These are phyloP conservation scores for Phytopythium vexans DNA, from an alignment of 352 stramenopile species.

Conservation along the genomic window DNA sequence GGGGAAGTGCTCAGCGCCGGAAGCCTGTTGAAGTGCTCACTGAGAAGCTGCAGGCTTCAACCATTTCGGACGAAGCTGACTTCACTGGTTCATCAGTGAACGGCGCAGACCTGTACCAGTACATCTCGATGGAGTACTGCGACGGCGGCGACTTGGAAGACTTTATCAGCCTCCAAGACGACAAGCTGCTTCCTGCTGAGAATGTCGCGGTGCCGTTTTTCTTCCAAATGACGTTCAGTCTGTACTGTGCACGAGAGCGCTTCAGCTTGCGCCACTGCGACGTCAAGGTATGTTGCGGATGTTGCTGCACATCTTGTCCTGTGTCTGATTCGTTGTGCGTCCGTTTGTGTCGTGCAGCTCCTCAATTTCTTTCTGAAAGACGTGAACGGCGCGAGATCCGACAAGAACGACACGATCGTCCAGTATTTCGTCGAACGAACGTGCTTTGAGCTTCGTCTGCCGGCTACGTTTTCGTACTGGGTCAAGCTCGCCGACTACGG, in stretches of 20 bases:
- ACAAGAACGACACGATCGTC: slow-evolving; percentile 36
- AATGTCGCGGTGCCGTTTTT: slow-evolving; percentile 83
- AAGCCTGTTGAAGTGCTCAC: slow-evolving; percentile 62
- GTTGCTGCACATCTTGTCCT: not conserved
- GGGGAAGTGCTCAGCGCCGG: slow-evolving; percentile 58
- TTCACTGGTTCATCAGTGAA: slow-evolving; percentile 8
- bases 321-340: slow-evolving; percentile 2
- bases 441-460: slow-evolving; percentile 57
- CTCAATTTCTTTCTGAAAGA: slow-evolving; percentile 98
- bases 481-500: slow-evolving; percentile 99
- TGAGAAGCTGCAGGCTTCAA: slow-evolving; percentile 16
- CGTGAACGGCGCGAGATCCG: slow-evolving; percentile 34
- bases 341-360: slow-evolving; percentile 43
- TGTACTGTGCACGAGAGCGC: slow-evolving; percentile 90
- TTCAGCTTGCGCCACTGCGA: slow-evolving; percentile 97
- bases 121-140: slow-evolving; percentile 99
- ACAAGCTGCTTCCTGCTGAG: slow-evolving; percentile 52
- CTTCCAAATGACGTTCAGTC: slow-evolving; percentile 97
- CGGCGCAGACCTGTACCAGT: slow-evolving; percentile 79
- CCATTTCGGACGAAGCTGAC: slow-evolving; percentile 7
- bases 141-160: slow-evolving; percentile 95
- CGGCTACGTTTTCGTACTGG: slow-evolving; percentile 68
- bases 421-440: slow-evolving; percentile 60
- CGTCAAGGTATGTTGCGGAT: slow-evolving; percentile 82
- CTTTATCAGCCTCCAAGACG: slow-evolving; percentile 86